These are phyloP conservation scores for Nowakowskiella sp. DNA, from an alignment of 192 early-diverging fungal genomes.

Conservation along the genomic window DNA sequence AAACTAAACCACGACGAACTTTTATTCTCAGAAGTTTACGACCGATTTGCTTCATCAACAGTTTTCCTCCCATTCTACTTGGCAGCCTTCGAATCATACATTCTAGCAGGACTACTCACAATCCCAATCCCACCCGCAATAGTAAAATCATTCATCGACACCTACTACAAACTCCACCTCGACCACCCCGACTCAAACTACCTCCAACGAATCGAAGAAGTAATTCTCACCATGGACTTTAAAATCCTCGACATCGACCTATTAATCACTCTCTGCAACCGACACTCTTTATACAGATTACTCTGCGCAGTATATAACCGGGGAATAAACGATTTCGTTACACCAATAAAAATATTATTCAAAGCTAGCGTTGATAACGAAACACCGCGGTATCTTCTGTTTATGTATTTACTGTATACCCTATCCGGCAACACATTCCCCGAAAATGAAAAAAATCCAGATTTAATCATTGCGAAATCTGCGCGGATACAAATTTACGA, in stretches of 20 bases:
- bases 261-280: slow-evolving; percentile 22
- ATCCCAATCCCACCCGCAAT: slow-evolving; percentile 30
- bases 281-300: slow-evolving; percentile 25
- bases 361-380: slow-evolving; percentile 11
- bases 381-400: slow-evolving; percentile 21
- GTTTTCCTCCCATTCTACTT: slow-evolving; percentile 26
- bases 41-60: slow-evolving; percentile 29
- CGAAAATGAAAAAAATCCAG: too few species aligned
- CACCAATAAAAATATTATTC: slow-evolving; percentile 7
- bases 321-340: slow-evolving; percentile 32
- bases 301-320: slow-evolving; percentile 37
- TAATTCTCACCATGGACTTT: slow-evolving; percentile 39
- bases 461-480: too few species aligned
- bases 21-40: slow-evolving; percentile 43
- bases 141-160: slow-evolving; percentile 20
- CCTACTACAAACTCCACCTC: slow-evolving; percentile 1
- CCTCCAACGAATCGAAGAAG: slow-evolving; percentile 33
- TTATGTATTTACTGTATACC: slow-evolving; percentile 40
- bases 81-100: slow-evolving; percentile 28
- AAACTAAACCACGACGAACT: slow-evolving; percentile 29
- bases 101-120: slow-evolving; percentile 24
- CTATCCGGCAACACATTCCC: slow-evolving; percentile 46
- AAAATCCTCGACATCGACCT: slow-evolving; percentile 31
- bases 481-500: too few species aligned
- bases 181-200: slow-evolving; percentile 4